Evolutionary conservation across 202 grass and related monocot genomes (phyloP), one percentile per base, ranked within the genome.

Genomic region (Panicum virgatum): DNA sequence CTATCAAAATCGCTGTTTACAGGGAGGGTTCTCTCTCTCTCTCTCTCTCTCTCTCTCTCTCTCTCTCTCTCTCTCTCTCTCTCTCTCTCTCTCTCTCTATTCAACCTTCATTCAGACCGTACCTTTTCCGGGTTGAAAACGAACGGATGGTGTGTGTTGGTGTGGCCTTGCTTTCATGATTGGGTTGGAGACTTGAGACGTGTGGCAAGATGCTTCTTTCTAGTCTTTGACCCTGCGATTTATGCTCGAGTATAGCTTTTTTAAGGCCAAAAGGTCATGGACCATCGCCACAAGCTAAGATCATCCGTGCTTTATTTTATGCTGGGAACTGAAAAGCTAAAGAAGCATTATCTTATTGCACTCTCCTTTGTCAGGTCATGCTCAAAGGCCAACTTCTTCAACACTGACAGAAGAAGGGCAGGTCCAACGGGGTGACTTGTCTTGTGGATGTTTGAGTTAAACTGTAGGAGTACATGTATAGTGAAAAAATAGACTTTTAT

Each of bases 191-290:
- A 29, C 8, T 2, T 0, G 23, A 45, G 36, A 73, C 57, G 15
- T 11, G 71, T 34, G 60, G 4, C 38, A 12, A 48, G 69, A 76
- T 61, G 74, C 64, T 45, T 15, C 50, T 84, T 76, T 70, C 62
- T 20, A 62, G 38, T 29, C 13, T 76, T 60, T 60, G 54, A 60
- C 73, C 73, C 63, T 40, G 4, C 22, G n/a, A 52, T 26, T 6
- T 14, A 14, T 71, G 12, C 19, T 25, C 9, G 39, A 23, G 19
- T 10, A 32, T 18, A 18, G 6, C 4, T 18, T 38, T 66, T 58
- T n/a, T 7, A 5, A 2, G 11, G 18, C 30, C 34, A 75, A 75
- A 81, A 39, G 45, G 45, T 7, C 9, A 2, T 72, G 57, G 20
- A 58, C 52, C 34, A 53, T 22, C 71, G 59, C 61, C 69, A 3